Evolutionary conservation across 2,329 filamentous ascomycete genomes (phyloP).

Genomic region (Verticillium albo-atrum): DNA sequence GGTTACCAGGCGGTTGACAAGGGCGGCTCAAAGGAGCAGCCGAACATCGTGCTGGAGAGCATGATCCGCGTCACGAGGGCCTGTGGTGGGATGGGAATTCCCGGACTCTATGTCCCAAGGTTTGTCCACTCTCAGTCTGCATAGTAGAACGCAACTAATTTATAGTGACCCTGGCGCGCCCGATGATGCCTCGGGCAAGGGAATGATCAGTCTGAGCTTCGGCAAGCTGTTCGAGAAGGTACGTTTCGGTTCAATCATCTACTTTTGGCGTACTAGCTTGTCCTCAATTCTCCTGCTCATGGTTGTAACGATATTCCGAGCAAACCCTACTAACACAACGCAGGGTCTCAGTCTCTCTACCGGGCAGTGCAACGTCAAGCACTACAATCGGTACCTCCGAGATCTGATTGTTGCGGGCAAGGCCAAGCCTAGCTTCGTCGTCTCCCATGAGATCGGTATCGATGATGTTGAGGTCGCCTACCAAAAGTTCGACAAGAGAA

Average conservation of each 20-base stretch:
- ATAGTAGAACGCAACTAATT: no score
- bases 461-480: conserved; percentile 58
- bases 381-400: conserved; percentile 61
- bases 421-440: conserved; percentile 63
- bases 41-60: conserved; percentile 60
- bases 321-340: background rate
- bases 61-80: conserved; percentile 59
- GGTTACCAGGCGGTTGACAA: conserved; percentile 59
- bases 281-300: no score
- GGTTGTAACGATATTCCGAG: no score
- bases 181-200: conserved; percentile 55
- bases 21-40: conserved; percentile 53
- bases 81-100: conserved; percentile 58
- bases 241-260: conserved; percentile 2
- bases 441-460: conserved; percentile 59
- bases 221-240: conserved; percentile 67
- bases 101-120: conserved; percentile 43
- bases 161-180: conserved; percentile 59
- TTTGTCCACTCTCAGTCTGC: no score
- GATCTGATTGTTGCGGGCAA: conserved; percentile 61
- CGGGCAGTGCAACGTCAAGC: conserved; percentile 65
- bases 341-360: conserved; percentile 56
- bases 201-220: conserved; percentile 60
- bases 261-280: background rate
- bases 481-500: conserved; percentile 61